Evolutionary conservation across 2,329 filamentous ascomycete species (phyloP).

Genomic region (Colletotrichum karsti): DNA sequence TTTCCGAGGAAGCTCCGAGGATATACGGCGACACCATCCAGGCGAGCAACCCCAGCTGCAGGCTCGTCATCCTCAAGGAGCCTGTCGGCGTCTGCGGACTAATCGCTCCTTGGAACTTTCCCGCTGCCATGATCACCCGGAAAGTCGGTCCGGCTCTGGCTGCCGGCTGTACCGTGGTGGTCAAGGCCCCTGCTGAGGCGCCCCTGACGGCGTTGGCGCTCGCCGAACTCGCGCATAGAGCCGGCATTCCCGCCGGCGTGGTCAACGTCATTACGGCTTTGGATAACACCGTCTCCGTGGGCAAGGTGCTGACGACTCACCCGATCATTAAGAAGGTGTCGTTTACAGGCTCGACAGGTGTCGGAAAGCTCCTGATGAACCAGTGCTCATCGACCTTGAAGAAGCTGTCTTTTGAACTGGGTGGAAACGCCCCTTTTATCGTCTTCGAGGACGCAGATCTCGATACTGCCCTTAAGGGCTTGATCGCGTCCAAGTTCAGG

Average conservation of each 20-base stretch:
- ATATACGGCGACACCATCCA: conserved; percentile 68
- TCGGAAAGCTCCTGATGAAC: conserved; percentile 80
- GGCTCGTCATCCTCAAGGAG: conserved; percentile 70
- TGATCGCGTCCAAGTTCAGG: conserved; percentile 59
- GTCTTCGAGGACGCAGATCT: conserved; percentile 74
- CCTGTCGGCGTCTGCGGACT: conserved; percentile 80
- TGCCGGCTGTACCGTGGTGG: conserved; percentile 70
- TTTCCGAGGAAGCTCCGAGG: conserved; percentile 70
- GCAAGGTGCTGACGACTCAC: conserved; percentile 74
- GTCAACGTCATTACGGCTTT: conserved; percentile 78
- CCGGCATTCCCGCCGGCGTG: conserved; percentile 81
- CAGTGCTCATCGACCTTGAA: conserved; percentile 71
- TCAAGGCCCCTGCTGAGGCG: conserved; percentile 75
- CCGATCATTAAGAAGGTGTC: conserved; percentile 79
- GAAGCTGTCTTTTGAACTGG: conserved; percentile 73
- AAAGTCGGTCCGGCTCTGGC: conserved; percentile 78
- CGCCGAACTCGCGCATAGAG: conserved; percentile 74
- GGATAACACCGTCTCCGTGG: conserved; percentile 47
- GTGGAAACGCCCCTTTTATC: conserved; percentile 71
- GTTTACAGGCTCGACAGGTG: conserved; percentile 80
- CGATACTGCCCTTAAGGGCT: conserved; percentile 71
- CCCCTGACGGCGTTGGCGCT: conserved; percentile 72
- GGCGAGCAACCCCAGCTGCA: conserved; percentile 66
- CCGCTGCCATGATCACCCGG: conserved; percentile 61
- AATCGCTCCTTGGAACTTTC: conserved; percentile 83